These are phyloP conservation scores for Tylopilus cervinicoccineus DNA, from an alignment of 768 basidiomycete species.

Conservation along the genomic window DNA sequence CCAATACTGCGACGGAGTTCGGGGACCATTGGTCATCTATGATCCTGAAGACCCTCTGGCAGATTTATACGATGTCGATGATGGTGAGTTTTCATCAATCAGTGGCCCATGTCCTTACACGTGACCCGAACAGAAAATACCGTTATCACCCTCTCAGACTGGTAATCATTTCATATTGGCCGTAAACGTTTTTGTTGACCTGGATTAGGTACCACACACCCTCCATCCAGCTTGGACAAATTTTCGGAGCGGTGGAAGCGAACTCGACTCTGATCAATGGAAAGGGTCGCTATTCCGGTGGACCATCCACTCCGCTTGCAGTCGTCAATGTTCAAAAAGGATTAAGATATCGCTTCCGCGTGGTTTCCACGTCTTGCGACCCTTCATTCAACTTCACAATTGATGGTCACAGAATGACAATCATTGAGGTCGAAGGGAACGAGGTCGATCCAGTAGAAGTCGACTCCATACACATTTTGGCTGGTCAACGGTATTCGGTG, in stretches of 20 bases:
- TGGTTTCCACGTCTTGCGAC: conserved; percentile 1
- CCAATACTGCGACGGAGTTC: conserved; percentile 7
- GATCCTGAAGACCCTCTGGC: conserved; percentile 5
- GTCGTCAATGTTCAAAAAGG: neutral
- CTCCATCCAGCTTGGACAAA: neutral
- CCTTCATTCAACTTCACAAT: conserved; percentile 3
- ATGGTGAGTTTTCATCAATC: conserved; percentile 30
- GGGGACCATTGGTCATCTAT: conserved; percentile 27
- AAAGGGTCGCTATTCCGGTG: conserved; percentile 3
- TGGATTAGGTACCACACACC: conserved; percentile 4
- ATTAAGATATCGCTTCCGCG: conserved; percentile 5
- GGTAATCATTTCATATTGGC: neutral
- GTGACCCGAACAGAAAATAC: conserved; percentile 28
- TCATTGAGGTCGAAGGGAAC: conserved; percentile 4
- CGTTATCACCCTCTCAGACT: conserved; percentile 22
- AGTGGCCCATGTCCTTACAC: neutral
- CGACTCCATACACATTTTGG: neutral
- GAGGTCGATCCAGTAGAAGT: no score
- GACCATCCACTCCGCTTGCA: conserved; percentile 1
- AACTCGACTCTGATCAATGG: conserved; percentile 7
- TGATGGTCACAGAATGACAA: conserved; percentile 8
- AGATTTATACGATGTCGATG: conserved; percentile 40
- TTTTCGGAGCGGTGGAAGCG: neutral
- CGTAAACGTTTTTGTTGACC: neutral
- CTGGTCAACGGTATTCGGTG: conserved; percentile 5